A percentile compares a stretch with the other conserved stretches of the same genome.
Conservation (phyloP, 2,329 filamentous ascomycete species). For the Fusarium torulosum region DNA sequence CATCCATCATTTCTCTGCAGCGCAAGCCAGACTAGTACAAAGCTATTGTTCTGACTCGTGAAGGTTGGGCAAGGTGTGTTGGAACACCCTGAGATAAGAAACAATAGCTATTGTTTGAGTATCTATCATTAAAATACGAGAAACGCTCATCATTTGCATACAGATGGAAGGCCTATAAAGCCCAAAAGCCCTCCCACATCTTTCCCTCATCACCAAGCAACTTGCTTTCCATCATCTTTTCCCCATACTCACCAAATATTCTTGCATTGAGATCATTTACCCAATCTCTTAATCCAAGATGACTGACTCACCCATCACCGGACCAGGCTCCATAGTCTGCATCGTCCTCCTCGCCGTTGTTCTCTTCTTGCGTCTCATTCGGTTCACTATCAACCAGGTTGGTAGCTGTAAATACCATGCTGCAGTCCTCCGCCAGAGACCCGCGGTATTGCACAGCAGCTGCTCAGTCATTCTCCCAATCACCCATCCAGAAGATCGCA, state of each 20-base stretch:
- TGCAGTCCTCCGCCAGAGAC: not conserved
- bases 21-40: not conserved
- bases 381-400: not conserved
- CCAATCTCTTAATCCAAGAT: not conserved
- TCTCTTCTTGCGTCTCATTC: not conserved
- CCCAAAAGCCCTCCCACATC: not conserved
- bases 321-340: not conserved
- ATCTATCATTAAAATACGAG: not conserved
- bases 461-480: conserved; percentile 32
- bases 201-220: too few species aligned
- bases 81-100: not conserved
- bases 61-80: not conserved
- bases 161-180: not conserved
- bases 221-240: not conserved
- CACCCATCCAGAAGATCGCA: not conserved
- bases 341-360: not conserved
- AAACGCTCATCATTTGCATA: not conserved
- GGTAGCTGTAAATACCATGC: not conserved
- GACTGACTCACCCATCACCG: not conserved
- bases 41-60: not conserved
- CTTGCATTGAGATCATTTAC: not conserved
- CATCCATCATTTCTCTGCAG: not conserved
- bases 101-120: not conserved
- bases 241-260: not conserved
- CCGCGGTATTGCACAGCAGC: not conserved